Evolutionary conservation across 345 rosid genomes (phyloP).

Genomic region (Stellera chamaejasme): DNA sequence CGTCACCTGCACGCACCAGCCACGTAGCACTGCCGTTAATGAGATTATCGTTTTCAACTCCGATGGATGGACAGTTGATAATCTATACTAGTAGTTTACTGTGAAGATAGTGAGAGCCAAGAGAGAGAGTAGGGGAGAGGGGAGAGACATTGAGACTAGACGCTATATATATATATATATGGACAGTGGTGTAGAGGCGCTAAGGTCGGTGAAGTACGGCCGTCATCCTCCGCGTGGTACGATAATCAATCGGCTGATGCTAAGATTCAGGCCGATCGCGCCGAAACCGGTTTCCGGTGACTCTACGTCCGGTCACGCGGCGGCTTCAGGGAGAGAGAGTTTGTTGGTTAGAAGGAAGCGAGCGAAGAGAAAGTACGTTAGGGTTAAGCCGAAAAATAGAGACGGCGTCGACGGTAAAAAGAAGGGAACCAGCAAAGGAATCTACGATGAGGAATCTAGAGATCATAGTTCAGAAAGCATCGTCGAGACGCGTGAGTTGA

Average conservation of each 20-base stretch:
- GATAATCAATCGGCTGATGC: constrained; percentile 12
- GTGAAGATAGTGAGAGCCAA: too few relatives aligned
- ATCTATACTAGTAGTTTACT: too few relatives aligned
- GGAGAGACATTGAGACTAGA: too few relatives aligned
- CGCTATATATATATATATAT: too few relatives aligned
- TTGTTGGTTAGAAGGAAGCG: not conserved
- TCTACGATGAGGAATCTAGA: not conserved
- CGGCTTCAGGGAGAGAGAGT: not conserved
- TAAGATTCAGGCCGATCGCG: constrained; percentile 17
- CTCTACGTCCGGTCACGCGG: not conserved
- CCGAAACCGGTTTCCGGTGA: constrained; percentile 11
- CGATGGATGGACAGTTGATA: too few relatives aligned
- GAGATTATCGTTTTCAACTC: too few relatives aligned
- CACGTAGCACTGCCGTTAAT: too few relatives aligned
- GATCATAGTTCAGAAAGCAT: not conserved
- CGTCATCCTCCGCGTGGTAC: not conserved
- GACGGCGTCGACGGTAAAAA: not conserved
- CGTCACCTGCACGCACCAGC: too few relatives aligned
- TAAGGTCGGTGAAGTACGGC: too few relatives aligned
- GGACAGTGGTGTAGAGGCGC: too few relatives aligned
- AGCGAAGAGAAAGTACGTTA: constrained; percentile 15
- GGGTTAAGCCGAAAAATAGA: not conserved
- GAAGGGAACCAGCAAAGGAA: not conserved
- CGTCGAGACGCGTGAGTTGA: constrained; percentile 5
- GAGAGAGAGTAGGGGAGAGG: too few relatives aligned